A percentile compares a stretch with the other conserved stretches of the same genome.
Evolutionary conservation across 1,284 basidiomycete genomes (phyloP).

Genomic region (Neonothopanus nambi): DNA sequence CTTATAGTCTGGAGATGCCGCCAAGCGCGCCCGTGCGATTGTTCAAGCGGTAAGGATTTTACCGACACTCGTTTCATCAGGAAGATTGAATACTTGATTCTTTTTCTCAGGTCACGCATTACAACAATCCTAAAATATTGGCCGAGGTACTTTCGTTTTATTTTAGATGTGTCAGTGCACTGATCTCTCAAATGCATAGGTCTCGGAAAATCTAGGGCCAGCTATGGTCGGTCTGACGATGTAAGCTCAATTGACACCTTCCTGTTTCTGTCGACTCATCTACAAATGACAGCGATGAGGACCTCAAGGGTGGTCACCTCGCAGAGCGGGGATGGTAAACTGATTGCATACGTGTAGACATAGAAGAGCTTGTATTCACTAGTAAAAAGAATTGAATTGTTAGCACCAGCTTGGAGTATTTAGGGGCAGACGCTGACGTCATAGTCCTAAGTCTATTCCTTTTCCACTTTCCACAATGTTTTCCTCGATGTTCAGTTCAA

Average conservation of each 20-base stretch:
- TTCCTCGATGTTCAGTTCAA: slow-evolving; percentile 1
- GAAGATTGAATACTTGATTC: slow-evolving; percentile 4
- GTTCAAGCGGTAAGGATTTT: slow-evolving; percentile 83
- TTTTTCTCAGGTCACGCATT: slow-evolving; percentile 84
- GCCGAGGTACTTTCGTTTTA: slow-evolving; percentile 55
- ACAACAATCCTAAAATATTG: slow-evolving; percentile 87
- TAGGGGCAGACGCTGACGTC: slow-evolving; percentile 3
- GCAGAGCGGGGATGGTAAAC: slow-evolving; percentile 43
- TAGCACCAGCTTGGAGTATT: not conserved
- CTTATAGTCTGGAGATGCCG: slow-evolving; percentile 85
- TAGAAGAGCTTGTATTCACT: not conserved
- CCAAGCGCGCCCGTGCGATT: slow-evolving; percentile 93
- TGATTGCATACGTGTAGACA: not conserved
- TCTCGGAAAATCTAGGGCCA: slow-evolving; percentile 87
- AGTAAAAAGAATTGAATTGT: not conserved
- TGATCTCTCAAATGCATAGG: too few relatives aligned
- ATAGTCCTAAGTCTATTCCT: not conserved
- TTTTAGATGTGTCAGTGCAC: slow-evolving; percentile 4
- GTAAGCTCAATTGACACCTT: slow-evolving; percentile 43
- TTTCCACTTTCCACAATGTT: slow-evolving; percentile 2
- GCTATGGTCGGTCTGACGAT: slow-evolving; percentile 95
- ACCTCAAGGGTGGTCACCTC: slow-evolving; percentile 64
- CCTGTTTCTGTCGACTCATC: slow-evolving; percentile 9
- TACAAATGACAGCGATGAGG: slow-evolving; percentile 47
- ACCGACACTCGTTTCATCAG: slow-evolving; percentile 10